Evolutionary conservation across 345 rosid genomes (phyloP).

Genomic region (Alliaria petiolata): DNA sequence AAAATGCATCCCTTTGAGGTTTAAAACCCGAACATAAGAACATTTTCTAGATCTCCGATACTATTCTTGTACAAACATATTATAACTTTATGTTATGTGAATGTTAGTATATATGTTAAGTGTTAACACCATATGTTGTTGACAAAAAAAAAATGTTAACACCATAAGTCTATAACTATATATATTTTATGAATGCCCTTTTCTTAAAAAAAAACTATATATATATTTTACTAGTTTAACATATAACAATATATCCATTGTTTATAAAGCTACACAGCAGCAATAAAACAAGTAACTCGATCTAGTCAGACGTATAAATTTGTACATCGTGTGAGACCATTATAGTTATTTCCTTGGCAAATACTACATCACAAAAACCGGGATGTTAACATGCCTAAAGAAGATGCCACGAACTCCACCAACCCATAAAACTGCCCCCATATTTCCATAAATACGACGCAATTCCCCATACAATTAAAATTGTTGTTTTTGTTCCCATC

Average conservation of each 20-base stretch:
- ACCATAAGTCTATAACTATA: no score
- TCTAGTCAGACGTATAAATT: not conserved
- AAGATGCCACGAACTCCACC: not conserved
- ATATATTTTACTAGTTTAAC: no score
- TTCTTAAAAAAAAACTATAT: no score
- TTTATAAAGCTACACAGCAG: not conserved
- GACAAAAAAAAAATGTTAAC: no score
- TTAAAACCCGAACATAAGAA: no score
- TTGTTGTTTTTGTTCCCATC: not conserved
- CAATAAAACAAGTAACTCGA: not conserved
- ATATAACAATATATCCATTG: not conserved
- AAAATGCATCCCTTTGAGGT: no score
- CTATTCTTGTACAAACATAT: no score
- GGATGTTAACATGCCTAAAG: not conserved
- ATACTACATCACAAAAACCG: not conserved
- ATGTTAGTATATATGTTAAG: no score
- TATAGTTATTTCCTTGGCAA: not conserved
- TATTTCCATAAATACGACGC: conserved; percentile 9
- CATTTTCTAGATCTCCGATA: no score
- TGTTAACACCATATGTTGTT: no score
- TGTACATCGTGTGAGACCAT: not conserved
- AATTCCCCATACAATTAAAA: conserved; percentile 10
- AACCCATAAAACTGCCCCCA: conserved; percentile 12
- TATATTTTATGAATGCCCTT: no score
- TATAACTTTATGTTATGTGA: no score